A percentile compares a stretch with the other conserved stretches of the same genome.
phyloP scores from a whole-genome alignment of 345 rosid genomes.

The Acer negundo region DNA sequence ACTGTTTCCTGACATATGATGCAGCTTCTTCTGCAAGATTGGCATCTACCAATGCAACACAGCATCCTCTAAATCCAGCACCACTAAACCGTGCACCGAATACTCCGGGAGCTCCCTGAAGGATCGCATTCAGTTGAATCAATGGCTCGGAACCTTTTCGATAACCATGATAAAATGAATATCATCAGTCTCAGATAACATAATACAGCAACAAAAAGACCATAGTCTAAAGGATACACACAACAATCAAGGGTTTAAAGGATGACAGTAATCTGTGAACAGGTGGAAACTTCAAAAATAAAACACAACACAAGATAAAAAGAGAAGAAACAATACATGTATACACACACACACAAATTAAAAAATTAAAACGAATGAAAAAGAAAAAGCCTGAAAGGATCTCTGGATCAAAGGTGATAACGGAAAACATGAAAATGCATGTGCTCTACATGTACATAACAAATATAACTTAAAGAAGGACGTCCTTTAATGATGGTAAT shows the following conservation, averaged over 20 bases:
- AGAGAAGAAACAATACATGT: too few species aligned
- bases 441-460: background rate
- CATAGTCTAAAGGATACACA: background rate
- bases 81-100: constrained; percentile 90
- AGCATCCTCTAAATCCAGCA: constrained; percentile 94
- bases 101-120: constrained; percentile 74
- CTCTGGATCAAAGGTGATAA: background rate
- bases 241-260: background rate
- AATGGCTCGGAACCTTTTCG: constrained; percentile 74
- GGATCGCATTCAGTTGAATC: constrained; percentile 72
- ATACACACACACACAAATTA: too few species aligned
- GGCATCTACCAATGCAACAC: constrained; percentile 72
- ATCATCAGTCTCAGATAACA: background rate
- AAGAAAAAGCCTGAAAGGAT: background rate
- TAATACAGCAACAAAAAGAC: background rate
- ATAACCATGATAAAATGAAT: background rate
- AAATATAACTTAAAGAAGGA: background rate
- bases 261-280: background rate
- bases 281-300: background rate
- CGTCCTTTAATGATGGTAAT: background rate
- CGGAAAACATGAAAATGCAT: background rate
- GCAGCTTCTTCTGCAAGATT: constrained; percentile 65
- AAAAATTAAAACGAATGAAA: background rate
- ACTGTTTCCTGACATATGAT: constrained; percentile 57
- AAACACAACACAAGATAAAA: background rate